These are phyloP conservation scores for Phytophthora syringae DNA, from an alignment of 352 stramenopile genomes.

Conservation along the genomic window DNA sequence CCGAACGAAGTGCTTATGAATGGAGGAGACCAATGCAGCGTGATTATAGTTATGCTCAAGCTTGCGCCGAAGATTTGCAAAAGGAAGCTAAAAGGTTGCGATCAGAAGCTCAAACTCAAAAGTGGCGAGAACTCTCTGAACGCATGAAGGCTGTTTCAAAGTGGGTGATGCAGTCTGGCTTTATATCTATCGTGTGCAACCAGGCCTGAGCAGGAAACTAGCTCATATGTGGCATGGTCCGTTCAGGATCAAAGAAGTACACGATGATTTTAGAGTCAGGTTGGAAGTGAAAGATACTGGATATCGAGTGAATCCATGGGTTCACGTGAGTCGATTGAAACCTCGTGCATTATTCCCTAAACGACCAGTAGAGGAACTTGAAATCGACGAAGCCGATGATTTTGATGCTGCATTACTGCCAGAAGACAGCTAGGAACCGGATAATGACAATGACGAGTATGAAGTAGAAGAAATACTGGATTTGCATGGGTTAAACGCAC, in stretches of 20 bases:
- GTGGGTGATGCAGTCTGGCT: not conserved
- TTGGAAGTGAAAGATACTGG: too few relatives aligned
- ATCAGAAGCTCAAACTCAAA: not conserved
- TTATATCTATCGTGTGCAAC: too few relatives aligned
- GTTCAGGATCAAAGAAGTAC: too few relatives aligned
- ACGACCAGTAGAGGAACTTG: not conserved
- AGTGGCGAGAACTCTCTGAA: not conserved
- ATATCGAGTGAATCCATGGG: constrained; percentile 2
- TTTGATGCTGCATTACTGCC: not conserved
- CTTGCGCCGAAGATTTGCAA: constrained; percentile 9
- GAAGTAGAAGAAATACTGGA: not conserved
- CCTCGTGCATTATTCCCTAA: not conserved
- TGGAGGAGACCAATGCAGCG: constrained; percentile 10
- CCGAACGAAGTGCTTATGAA: constrained; percentile 5
- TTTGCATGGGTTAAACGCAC: not conserved
- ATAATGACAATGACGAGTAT: not conserved
- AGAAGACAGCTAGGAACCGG: not conserved
- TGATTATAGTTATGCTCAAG: constrained; percentile 7
- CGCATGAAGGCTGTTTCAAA: not conserved
- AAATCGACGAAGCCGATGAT: not conserved
- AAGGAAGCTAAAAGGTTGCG: constrained; percentile 1
- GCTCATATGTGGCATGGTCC: too few relatives aligned
- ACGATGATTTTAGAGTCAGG: too few relatives aligned
- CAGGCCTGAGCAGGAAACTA: too few relatives aligned
- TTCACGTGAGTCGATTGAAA: not conserved